phyloP scores from a whole-genome alignment of 257 asterid species.

The Fraxinus excelsior region DNA sequence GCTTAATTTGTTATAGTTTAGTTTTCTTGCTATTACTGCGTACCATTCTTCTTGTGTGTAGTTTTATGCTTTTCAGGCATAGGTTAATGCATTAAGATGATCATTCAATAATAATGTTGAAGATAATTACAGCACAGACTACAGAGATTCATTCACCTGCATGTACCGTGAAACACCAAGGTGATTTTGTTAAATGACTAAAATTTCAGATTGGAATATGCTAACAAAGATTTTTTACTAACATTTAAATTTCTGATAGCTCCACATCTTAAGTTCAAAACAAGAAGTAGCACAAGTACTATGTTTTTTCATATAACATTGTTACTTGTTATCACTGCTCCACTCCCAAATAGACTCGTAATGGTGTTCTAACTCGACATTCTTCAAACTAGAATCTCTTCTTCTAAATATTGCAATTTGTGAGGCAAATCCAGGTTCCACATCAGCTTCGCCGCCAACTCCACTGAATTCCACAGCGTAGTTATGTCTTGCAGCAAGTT shows the following conservation, averaged over 20 bases:
- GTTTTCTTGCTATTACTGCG: slow-evolving; percentile 12
- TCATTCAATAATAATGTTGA: neutral
- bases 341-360: slow-evolving; percentile 71
- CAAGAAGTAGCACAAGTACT: neutral
- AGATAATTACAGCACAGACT: too few relatives aligned
- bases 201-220: neutral
- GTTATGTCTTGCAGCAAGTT: slow-evolving; percentile 55
- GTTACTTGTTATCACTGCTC: slow-evolving; percentile 30
- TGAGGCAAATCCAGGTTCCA: slow-evolving; percentile 91
- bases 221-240: neutral
- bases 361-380: slow-evolving; percentile 30
- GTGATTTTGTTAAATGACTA: neutral
- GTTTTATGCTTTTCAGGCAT: neutral
- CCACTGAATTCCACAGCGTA: slow-evolving; percentile 77
- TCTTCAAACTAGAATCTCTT: slow-evolving; percentile 27
- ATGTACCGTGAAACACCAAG: neutral
- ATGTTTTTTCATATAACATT: neutral
- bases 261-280: neutral
- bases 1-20: neutral
- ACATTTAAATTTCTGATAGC: neutral
- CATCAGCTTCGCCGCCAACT: slow-evolving; percentile 71
- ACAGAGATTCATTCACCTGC: too few relatives aligned
- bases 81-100: neutral
- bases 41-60: neutral
- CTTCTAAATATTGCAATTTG: slow-evolving; percentile 88